Percentiles rank a stretch among this genome's conserved stretches.
phyloP scores from a whole-genome alignment of 139 green algal species.

The Zygnema cylindricum region DNA sequence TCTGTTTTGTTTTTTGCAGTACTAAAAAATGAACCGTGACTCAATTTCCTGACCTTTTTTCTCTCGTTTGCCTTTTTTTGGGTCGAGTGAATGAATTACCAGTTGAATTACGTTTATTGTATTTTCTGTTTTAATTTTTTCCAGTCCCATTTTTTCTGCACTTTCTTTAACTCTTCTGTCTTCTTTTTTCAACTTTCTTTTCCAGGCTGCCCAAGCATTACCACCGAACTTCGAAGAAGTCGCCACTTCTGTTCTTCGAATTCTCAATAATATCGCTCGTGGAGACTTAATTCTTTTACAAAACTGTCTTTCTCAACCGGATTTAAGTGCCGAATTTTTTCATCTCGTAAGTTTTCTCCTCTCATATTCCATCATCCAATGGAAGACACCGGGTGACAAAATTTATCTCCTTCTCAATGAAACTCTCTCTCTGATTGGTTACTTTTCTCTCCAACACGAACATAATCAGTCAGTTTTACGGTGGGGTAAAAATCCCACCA shows the following conservation, averaged over 20 bases:
- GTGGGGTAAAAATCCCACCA: conserved; percentile 60
- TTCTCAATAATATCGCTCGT: background rate
- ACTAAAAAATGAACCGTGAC: too few species aligned
- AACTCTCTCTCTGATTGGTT: conserved; percentile 44
- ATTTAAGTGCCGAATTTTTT: conserved; percentile 59
- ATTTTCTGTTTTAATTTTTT: too few species aligned
- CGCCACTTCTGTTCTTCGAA: background rate
- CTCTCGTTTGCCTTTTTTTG: too few species aligned
- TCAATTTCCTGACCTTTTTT: too few species aligned
- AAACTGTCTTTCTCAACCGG: background rate
- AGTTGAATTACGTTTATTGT: too few species aligned
- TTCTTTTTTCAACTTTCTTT: background rate
- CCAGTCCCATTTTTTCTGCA: too few species aligned
- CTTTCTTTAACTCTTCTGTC: too few species aligned
- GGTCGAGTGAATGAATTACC: too few species aligned
- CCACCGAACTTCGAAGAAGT: background rate
- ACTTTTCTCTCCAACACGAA: conserved; percentile 39
- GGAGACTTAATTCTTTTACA: background rate
- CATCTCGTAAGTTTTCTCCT: conserved; percentile 59
- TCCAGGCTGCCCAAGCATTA: background rate
- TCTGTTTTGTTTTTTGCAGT: too few species aligned
- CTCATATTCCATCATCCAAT: conserved; percentile 51
- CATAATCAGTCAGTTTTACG: conserved; percentile 54
- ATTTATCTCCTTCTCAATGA: conserved; percentile 47
- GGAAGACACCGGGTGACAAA: conserved; percentile 28